phyloP scores from a whole-genome alignment of 1,139 yeast species.

The Debaryomyces coudertii region DNA sequence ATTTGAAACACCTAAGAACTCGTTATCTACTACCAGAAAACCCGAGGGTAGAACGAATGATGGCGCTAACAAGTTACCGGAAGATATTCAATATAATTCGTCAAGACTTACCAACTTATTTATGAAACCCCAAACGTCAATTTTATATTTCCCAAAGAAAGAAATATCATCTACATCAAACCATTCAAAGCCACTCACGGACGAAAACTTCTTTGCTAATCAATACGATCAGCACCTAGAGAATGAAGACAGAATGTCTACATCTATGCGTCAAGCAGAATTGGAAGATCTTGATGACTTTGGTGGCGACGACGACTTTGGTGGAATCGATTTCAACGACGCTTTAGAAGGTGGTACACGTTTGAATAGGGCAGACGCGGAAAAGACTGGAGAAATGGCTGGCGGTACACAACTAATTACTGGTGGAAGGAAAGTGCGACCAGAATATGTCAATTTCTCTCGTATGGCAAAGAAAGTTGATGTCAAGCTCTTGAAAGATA shows the following conservation, averaged over 20 bases:
- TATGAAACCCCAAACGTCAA: constrained; percentile 60
- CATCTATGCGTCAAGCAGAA: constrained; percentile 50
- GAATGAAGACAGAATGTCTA: constrained; percentile 40
- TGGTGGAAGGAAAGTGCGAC: constrained; percentile 49
- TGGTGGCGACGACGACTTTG: constrained; percentile 42
- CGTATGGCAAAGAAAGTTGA: constrained; percentile 85
- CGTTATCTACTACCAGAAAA: constrained; percentile 30
- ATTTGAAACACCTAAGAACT: constrained; percentile 52
- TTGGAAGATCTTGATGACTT: constrained; percentile 46
- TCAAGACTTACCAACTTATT: constrained; percentile 68
- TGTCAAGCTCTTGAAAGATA: constrained; percentile 75
- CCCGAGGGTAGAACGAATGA: constrained; percentile 33
- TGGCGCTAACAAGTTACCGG: constrained; percentile 60
- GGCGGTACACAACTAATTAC: constrained; percentile 34
- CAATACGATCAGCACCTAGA: constrained; percentile 51
- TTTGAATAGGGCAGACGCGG: constrained; percentile 26
- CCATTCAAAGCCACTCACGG: constrained; percentile 41
- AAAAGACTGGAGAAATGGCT: constrained; percentile 24
- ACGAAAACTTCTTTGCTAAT: constrained; percentile 77
- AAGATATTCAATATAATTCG: constrained; percentile 73
- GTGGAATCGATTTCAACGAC: constrained; percentile 51
- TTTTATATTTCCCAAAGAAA: constrained; percentile 32
- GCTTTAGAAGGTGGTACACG: constrained; percentile 35
- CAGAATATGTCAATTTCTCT: constrained; percentile 74
- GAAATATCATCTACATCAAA: constrained; percentile 7